Conservation (phyloP, 2,329 filamentous ascomycete genomes). For the Diaporthe sp. region DNA sequence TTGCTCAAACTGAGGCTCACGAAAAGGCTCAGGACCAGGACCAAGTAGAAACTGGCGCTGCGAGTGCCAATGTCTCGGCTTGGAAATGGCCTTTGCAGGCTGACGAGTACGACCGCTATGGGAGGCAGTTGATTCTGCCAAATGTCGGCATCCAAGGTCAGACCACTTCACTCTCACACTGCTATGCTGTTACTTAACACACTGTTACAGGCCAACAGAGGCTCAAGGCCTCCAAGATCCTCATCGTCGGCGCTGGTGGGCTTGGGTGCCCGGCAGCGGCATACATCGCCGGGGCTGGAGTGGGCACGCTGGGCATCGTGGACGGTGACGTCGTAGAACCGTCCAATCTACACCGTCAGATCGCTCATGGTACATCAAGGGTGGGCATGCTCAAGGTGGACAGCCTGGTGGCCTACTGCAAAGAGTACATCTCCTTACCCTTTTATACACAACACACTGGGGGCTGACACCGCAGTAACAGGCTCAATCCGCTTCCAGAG, state of each 20-base stretch:
- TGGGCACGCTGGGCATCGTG: conserved; percentile 85
- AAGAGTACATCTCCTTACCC: conserved; percentile 57
- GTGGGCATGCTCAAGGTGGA: conserved; percentile 86
- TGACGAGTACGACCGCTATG: conserved; percentile 89
- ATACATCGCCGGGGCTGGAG: conserved; percentile 92
- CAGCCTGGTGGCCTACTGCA: conserved; percentile 76
- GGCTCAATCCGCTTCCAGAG: conserved; percentile 79
- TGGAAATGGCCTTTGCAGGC: conserved; percentile 77
- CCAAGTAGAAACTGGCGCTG: not conserved
- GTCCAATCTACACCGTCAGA: conserved; percentile 94
- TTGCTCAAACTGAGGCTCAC: conserved; percentile 57
- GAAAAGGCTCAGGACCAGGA: conserved; percentile 50
- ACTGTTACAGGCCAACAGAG: conserved; percentile 76
- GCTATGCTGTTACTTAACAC: not conserved
- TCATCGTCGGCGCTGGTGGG: conserved; percentile 90
- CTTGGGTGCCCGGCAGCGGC: conserved; percentile 91
- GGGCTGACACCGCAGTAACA: conserved; percentile 51
- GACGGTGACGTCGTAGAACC: conserved; percentile 91
- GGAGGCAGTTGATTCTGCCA: conserved; percentile 90
- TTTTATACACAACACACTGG: not conserved
- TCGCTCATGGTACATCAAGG: conserved; percentile 80
- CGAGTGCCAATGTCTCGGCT: conserved; percentile 8
- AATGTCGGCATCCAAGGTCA: conserved; percentile 82
- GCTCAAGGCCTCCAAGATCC: conserved; percentile 77
- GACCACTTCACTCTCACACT: conserved; percentile 38